Evolutionary conservation across 1,284 basidiomycete species (phyloP).

Genomic region (Abortiporus biennis): DNA sequence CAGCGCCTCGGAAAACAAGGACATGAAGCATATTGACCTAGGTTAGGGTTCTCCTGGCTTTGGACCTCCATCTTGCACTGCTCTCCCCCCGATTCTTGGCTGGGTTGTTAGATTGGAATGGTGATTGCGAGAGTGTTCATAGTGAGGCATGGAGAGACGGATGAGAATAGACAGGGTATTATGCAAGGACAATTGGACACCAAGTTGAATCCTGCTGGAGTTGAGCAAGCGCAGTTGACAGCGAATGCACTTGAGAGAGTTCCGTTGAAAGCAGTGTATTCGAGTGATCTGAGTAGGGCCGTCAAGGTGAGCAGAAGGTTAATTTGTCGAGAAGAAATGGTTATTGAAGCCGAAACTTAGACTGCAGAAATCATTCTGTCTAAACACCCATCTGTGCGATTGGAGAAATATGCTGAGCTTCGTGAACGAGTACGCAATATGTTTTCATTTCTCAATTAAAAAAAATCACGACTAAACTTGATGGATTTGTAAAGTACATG

Average conservation of each 20-base stretch:
- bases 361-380: slow-evolving; percentile 58
- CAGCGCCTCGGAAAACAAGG: slow-evolving; percentile 19
- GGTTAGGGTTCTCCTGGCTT: neutral
- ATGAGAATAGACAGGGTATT: slow-evolving; percentile 51
- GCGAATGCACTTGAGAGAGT: slow-evolving; percentile 45
- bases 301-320: slow-evolving; percentile 39
- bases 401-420: slow-evolving; percentile 40
- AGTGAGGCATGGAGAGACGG: slow-evolving; percentile 72
- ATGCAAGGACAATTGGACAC: slow-evolving; percentile 72
- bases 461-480: neutral
- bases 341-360: slow-evolving; percentile 27
- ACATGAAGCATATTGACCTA: neutral
- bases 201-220: slow-evolving; percentile 50
- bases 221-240: slow-evolving; percentile 48
- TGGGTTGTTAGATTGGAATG: no score
- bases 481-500: slow-evolving; percentile 41
- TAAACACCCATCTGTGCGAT: slow-evolving; percentile 39
- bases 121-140: slow-evolving; percentile 39
- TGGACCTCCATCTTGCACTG: slow-evolving; percentile 82
- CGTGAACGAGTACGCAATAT: slow-evolving; percentile 52
- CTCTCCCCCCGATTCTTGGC: slow-evolving; percentile 31
- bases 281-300: slow-evolving; percentile 64
- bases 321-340: neutral
- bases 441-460: neutral
- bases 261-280: slow-evolving; percentile 47